Base-by-base conservation (phyloP, 768 basidiomycete species). In the Xerocomellus dryophilus region DNA sequence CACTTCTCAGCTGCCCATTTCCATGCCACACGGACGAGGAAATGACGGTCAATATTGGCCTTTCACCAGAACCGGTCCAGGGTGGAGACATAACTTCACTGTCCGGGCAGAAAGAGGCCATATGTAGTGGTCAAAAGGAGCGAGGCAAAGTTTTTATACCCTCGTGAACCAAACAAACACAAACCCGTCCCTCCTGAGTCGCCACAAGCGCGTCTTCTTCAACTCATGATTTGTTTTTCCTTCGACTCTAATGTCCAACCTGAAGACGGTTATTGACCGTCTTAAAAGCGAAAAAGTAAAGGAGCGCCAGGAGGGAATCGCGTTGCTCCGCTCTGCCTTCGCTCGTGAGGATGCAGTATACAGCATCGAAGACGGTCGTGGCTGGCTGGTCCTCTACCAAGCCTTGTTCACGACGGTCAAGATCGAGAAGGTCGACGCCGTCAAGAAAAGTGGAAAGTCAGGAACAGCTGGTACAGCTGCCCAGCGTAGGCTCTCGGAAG, bases 21-120 rank as follows among this genome's bases (percentile, higher is more conserved):
- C 67, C 63, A 71, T 73, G 79, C 71, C 81, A 77, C 81, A 83
- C 78, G 75, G 78, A 71, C 81, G 73, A 71, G 60, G 62, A 71
- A 70, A 59, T 73, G 66, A 78, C 43, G 75, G 47, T 84, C 56
- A 47, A 51, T 88, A 54, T 87, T 70, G 85, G 85, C 86, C 36
- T 75, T 77, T 84, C 83, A 86, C 83, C 85, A 88, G 86, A 88
- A 88, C 85, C 85, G 84, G 80, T 71, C 71, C 83, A 86, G 83
- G 74, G 81, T 84, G 70, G 80, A 75, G 70, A 74, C 70, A 71
- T 73, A 40, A 66, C 61, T 40, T 71, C 71, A 76, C 85, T 86
- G 83, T 80, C 78, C 85, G 85, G 85, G 85, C 85, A 87, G 85
- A 88, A 86, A 81, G 61, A 75, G 76, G 85, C 85, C 85, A 60